Evolutionary conservation across 495 filamentous ascomycete species (phyloP).

Genomic region (Penicillium robsamsonii): DNA sequence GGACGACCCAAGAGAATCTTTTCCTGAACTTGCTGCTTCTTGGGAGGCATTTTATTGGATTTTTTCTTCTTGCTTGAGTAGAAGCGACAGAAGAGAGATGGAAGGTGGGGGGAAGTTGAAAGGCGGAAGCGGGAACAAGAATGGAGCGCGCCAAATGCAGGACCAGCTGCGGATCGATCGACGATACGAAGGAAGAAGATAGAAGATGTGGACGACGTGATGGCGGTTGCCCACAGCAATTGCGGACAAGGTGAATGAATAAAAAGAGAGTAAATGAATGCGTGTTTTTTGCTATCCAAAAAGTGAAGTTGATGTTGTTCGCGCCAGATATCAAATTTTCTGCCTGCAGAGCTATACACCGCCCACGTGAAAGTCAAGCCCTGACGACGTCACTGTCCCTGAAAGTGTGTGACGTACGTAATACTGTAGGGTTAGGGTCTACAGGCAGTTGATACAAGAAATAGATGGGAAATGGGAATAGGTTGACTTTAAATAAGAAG

Average conservation of each 20-base stretch:
- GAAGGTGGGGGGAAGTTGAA: conserved; percentile 30
- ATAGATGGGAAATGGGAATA: background rate
- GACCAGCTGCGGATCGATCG: conserved; percentile 50
- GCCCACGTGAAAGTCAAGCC: conserved; percentile 30
- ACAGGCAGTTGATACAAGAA: background rate
- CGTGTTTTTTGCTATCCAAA: background rate
- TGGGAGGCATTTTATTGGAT: conserved; percentile 53
- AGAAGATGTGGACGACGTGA: conserved; percentile 36
- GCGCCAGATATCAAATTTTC: conserved; percentile 26
- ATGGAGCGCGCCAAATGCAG: conserved; percentile 42
- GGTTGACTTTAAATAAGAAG: background rate
- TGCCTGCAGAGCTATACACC: conserved; percentile 21
- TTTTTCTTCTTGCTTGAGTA: conserved; percentile 49
- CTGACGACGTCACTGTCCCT: conserved; percentile 12
- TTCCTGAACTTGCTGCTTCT: conserved; percentile 54
- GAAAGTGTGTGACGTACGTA: background rate
- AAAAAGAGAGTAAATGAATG: conserved; percentile 15
- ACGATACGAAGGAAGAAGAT: conserved; percentile 35
- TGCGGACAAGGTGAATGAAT: conserved; percentile 28
- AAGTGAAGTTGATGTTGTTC: conserved; percentile 4
- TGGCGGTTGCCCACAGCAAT: conserved; percentile 36
- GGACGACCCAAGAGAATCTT: conserved; percentile 78
- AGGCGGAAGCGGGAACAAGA: conserved; percentile 31
- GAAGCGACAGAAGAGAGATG: conserved; percentile 37
- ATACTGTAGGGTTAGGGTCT: background rate